phyloP scores from a whole-genome alignment of 2,329 filamentous ascomycete genomes.

The Trichoderma atrobrunneum region DNA sequence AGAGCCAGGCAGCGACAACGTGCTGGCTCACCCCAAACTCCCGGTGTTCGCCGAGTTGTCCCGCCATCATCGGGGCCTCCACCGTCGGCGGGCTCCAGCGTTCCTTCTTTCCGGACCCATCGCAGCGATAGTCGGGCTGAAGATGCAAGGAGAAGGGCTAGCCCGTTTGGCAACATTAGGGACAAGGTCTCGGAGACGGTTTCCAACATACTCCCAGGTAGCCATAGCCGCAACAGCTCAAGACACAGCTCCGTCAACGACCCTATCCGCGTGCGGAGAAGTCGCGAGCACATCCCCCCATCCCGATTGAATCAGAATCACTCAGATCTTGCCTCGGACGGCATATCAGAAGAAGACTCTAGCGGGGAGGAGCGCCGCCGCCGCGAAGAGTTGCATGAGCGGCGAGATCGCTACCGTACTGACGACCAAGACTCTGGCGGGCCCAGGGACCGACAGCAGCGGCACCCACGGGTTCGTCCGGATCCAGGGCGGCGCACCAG shows the following conservation, averaged over 20 bases:
- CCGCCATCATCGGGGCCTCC: constrained; percentile 31
- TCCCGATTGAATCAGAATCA: constrained; percentile 42
- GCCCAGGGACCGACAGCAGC: constrained; percentile 35
- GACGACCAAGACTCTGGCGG: constrained; percentile 30
- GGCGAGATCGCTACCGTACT: constrained; percentile 35
- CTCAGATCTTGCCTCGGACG: constrained; percentile 41
- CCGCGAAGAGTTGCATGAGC: constrained; percentile 25
- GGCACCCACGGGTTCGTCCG: constrained; percentile 38
- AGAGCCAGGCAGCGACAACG: constrained; percentile 29
- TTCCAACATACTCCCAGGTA: constrained; percentile 41
- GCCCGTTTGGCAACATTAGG: constrained; percentile 39
- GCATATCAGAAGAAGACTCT: constrained; percentile 36
- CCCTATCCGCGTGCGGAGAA: constrained; percentile 34
- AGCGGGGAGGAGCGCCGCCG: constrained; percentile 34
- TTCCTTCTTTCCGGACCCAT: constrained; percentile 32
- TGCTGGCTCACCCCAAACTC: constrained; percentile 30
- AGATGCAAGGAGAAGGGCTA: constrained; percentile 35
- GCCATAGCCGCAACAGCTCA: constrained; percentile 36
- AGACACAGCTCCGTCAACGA: constrained; percentile 34
- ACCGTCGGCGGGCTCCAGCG: constrained; percentile 27
- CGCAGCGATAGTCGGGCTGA: constrained; percentile 36
- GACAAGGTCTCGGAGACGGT: constrained; percentile 47
- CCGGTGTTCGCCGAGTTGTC: constrained; percentile 35
- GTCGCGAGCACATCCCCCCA: constrained; percentile 40
- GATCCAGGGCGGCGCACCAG: constrained; percentile 45